Percentiles rank a stretch among this genome's conserved stretches.
phyloP scores from a whole-genome alignment of 2,329 filamentous ascomycete species.

The Colletotrichum cordylinicola region DNA sequence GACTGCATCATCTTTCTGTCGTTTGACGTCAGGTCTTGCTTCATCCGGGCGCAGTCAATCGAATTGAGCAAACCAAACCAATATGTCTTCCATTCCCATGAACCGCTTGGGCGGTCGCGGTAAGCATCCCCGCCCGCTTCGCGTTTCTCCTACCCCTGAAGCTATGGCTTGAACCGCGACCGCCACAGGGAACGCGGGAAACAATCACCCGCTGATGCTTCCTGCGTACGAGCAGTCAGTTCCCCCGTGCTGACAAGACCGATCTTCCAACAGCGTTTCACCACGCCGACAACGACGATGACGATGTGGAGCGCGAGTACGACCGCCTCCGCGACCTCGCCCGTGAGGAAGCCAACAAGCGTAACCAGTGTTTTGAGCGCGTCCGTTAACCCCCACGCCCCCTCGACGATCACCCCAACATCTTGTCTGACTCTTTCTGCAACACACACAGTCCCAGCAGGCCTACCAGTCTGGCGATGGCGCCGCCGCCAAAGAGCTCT shows the following conservation, averaged over 20 bases:
- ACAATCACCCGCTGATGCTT: neutral
- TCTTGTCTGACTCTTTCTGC: neutral
- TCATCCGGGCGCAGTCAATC: neutral
- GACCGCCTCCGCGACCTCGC: conserved; percentile 88
- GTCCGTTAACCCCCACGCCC: conserved; percentile 46
- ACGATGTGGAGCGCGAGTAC: conserved; percentile 82
- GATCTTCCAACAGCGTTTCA: conserved; percentile 69
- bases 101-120: conserved; percentile 24
- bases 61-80: neutral
- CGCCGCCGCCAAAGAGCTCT: conserved; percentile 81
- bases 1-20: neutral
- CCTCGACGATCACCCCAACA: neutral
- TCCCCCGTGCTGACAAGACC: neutral
- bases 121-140: conserved; percentile 3
- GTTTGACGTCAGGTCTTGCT: neutral
- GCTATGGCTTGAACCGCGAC: conserved; percentile 1
- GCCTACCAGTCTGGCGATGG: conserved; percentile 88
- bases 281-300: conserved; percentile 68
- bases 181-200: neutral
- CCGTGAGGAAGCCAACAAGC: conserved; percentile 79
- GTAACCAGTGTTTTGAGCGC: conserved; percentile 76
- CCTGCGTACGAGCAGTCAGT: neutral
- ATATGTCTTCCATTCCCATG: conserved; percentile 23
- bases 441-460: conserved; percentile 65
- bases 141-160: neutral